Conservation (phyloP, 768 basidiomycete species). For the Macrolepiota albuminosa region DNA sequence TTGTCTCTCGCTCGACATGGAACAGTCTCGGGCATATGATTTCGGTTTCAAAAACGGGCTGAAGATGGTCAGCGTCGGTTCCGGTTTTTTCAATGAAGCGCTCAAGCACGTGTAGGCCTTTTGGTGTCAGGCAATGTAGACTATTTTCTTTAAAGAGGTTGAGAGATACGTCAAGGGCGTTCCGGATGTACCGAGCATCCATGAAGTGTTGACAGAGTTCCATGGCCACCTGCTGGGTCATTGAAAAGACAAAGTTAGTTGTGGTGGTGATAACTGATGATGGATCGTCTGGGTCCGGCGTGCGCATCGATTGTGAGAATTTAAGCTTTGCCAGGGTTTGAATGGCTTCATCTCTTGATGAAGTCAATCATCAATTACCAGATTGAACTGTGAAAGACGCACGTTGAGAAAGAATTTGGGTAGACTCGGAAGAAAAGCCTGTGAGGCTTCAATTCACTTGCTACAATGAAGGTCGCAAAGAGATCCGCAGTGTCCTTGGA, state of each 20-base stretch:
- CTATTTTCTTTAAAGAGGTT: slow-evolving; percentile 62
- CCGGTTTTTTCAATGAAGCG: slow-evolving; percentile 61
- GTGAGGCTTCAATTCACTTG: slow-evolving; percentile 11
- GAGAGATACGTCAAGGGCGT: slow-evolving; percentile 52
- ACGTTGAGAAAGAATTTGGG: slow-evolving; percentile 12
- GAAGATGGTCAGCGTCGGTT: slow-evolving; percentile 35
- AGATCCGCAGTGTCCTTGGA: slow-evolving; percentile 11
- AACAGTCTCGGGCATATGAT: slow-evolving; percentile 77
- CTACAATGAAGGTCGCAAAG: slow-evolving; percentile 13
- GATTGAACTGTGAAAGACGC: not conserved
- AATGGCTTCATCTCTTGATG: slow-evolving; percentile 10
- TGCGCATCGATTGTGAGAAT: slow-evolving; percentile 14
- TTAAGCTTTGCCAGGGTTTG: slow-evolving; percentile 10
- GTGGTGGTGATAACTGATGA: slow-evolving; percentile 10
- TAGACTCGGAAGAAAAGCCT: slow-evolving; percentile 10
- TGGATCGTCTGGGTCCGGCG: slow-evolving; percentile 8
- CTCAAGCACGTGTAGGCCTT: slow-evolving; percentile 68
- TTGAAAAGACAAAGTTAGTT: slow-evolving; percentile 13
- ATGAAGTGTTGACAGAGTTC: slow-evolving; percentile 46
- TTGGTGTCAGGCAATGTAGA: slow-evolving; percentile 60
- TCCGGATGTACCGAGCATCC: slow-evolving; percentile 65
- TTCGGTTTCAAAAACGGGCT: slow-evolving; percentile 61
- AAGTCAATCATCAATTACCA: not conserved
- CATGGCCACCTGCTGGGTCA: slow-evolving; percentile 8
- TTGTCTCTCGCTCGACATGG: slow-evolving; percentile 66